Base-by-base conservation (phyloP, 805 yeast species). In the Sugiyamaella valdiviana region DNA sequence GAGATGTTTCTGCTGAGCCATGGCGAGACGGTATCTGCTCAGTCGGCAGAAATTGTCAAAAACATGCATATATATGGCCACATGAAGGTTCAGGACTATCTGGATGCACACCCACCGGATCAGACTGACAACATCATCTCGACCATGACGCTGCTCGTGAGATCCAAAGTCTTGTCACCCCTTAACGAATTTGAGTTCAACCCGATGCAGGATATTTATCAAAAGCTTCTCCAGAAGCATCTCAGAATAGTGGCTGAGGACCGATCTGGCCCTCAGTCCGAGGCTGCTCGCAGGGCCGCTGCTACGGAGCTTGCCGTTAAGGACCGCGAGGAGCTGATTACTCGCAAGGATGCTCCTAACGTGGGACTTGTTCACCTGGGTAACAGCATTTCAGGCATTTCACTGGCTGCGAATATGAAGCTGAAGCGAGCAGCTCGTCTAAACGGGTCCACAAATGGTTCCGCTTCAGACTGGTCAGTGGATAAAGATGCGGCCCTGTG, bases 1-100 rank as follows among this genome's bases (percentile, higher is more conserved):
- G 55, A 59, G 5, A 45, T 35, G 32, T 46, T 51, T 23, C 14
- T 26, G 14, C 3, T 26, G 14, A 26, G 32, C 14, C 32, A 26
- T 7, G 45, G 42, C 3, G 42, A 44, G 16, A 45, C 76, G 16
- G 68, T 65, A 22, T 68, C 57, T 42, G 74, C 78, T 14, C 68
- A 67, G 19, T 67, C 66, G 32, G 80, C 85, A 1, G 79, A 79
- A 45, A 75, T 85, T 19, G 70, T 85, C 10, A 88, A 83, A 58
- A 84, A 83, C 58, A 67, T 88, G 39, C 62, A 86, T n/a, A 74
- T 79, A 3, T 68, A 78, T 46, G 96, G 96, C 0, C 80, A 81
- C 57, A 62, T 88, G 47, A 74, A 79, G 4, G 68, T 78, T 1
- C 64, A 68, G 2, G 87, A 83, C 53, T 80, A 77, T 54, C 43